These are phyloP conservation scores for Cyberlindnera americana DNA, from an alignment of 805 yeast genomes.

Conservation along the genomic window DNA sequence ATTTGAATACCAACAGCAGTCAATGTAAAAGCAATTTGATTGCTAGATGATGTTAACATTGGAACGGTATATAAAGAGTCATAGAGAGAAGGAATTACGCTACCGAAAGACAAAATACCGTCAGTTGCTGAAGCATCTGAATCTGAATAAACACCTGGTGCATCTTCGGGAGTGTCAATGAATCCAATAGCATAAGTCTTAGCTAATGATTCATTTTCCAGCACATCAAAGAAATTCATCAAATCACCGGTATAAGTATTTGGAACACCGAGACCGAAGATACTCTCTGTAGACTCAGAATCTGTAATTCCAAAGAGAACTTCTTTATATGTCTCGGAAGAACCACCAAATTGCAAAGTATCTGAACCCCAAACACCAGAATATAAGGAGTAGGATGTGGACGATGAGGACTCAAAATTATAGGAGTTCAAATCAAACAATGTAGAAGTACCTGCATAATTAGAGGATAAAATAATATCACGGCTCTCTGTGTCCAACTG, in stretches of 20 bases:
- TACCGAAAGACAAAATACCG: constrained; percentile 14
- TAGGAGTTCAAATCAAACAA: constrained; percentile 3
- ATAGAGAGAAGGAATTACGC: constrained; percentile 11
- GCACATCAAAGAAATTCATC: constrained; percentile 9
- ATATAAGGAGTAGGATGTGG: constrained; percentile 3
- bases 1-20: constrained; percentile 10
- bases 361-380: constrained; percentile 16
- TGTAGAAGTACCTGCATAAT: constrained; percentile 1
- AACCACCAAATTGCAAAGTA: constrained; percentile 7
- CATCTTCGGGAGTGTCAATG: constrained; percentile 9
- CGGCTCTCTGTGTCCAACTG: constrained; percentile 12
- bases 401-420: constrained; percentile 5
- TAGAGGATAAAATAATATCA: constrained; percentile 12
- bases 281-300: constrained; percentile 3
- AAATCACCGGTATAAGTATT: constrained; percentile 1
- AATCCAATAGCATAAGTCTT: constrained; percentile 12
- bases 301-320: constrained; percentile 14
- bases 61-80: constrained; percentile 12
- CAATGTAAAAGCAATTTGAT: constrained; percentile 10
- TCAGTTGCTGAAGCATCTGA: constrained; percentile 1
- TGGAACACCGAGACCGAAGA: constrained; percentile 12
- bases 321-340: constrained; percentile 1
- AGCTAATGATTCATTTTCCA: not conserved
- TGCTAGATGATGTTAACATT: constrained; percentile 1
- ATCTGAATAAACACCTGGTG: constrained; percentile 11